Conservation (phyloP, 148 eudicot species). For the Beta vulgaris region DNA sequence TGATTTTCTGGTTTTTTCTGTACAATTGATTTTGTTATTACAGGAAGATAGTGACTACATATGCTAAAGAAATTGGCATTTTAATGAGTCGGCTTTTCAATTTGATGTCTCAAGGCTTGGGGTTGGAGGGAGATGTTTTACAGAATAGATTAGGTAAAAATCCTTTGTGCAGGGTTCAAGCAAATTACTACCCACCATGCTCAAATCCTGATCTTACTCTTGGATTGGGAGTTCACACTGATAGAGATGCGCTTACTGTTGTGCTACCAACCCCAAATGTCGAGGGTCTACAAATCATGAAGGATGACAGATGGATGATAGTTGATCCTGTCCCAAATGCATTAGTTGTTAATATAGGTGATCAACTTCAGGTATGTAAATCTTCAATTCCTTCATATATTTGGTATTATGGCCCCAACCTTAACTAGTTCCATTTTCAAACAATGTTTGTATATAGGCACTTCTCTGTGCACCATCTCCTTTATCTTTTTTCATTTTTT, state of each 20-base stretch:
- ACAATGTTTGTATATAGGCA: no score
- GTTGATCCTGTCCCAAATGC: conserved; percentile 46
- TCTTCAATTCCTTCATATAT: not conserved
- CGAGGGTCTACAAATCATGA: conserved; percentile 40
- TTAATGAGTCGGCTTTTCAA: conserved; percentile 25
- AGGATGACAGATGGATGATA: conserved; percentile 33
- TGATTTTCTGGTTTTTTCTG: not conserved
- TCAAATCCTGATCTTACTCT: conserved; percentile 50
- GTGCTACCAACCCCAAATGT: conserved; percentile 38
- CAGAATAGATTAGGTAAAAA: conserved; percentile 16
- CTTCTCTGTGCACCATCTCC: no score
- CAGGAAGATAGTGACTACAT: conserved; percentile 13
- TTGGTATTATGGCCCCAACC: not conserved
- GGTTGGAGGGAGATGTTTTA: conserved; percentile 22
- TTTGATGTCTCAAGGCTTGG: conserved; percentile 33
- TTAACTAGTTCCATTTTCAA: no score
- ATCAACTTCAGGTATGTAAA: conserved; percentile 30
- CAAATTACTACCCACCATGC: conserved; percentile 51
- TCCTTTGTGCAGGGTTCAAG: conserved; percentile 29
- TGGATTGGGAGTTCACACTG: conserved; percentile 45
- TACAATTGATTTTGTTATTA: not conserved
- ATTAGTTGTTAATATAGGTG: conserved; percentile 44
- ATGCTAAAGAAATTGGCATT: conserved; percentile 30
- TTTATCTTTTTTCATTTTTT: not conserved
- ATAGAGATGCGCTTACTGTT: conserved; percentile 47